Evolutionary conservation across 1,284 basidiomycete genomes (phyloP).

Genomic region (Xerocomus amazonicus): DNA sequence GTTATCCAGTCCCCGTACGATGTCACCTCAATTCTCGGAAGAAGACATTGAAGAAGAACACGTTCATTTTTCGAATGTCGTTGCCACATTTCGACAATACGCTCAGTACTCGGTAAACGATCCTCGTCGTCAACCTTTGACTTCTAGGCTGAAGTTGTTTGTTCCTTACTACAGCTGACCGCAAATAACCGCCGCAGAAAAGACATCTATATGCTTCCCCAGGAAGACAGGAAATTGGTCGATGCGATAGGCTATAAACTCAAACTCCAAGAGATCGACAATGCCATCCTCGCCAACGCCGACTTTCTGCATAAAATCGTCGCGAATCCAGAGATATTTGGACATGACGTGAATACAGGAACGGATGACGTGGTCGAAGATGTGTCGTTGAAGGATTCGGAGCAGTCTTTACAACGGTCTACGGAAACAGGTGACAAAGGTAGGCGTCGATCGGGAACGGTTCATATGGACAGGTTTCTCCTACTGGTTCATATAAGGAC

Average conservation of each 20-base stretch:
- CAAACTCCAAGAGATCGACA: slow-evolving; percentile 64
- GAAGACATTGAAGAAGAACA: slow-evolving; percentile 52
- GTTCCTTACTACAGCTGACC: slow-evolving; percentile 47
- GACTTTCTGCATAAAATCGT: slow-evolving; percentile 65
- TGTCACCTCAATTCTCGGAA: slow-evolving; percentile 30
- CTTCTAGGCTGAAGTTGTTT: not conserved
- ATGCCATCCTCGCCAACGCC: slow-evolving; percentile 67
- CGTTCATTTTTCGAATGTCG: slow-evolving; percentile 62
- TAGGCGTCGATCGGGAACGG: slow-evolving; percentile 3
- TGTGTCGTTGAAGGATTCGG: not conserved
- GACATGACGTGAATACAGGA: slow-evolving; percentile 40
- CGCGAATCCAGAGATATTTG: slow-evolving; percentile 71
- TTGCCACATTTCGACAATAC: slow-evolving; percentile 65
- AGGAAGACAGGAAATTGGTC: slow-evolving; percentile 58
- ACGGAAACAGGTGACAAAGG: slow-evolving; percentile 8
- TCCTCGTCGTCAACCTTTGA: too few species aligned
- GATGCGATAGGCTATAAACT: slow-evolving; percentile 60
- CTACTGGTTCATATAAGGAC: slow-evolving; percentile 13
- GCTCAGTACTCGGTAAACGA: slow-evolving; percentile 53
- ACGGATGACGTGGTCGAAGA: slow-evolving; percentile 12
- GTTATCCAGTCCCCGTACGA: slow-evolving; percentile 5
- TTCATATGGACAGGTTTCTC: not conserved
- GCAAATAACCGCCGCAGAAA: slow-evolving; percentile 74
- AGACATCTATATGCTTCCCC: slow-evolving; percentile 61
- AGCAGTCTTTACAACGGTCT: not conserved